A percentile compares a stretch with the other conserved stretches of the same genome.
phyloP scores from a whole-genome alignment of 192 early-diverging fungal genomes.

The Dispira simplex region DNA sequence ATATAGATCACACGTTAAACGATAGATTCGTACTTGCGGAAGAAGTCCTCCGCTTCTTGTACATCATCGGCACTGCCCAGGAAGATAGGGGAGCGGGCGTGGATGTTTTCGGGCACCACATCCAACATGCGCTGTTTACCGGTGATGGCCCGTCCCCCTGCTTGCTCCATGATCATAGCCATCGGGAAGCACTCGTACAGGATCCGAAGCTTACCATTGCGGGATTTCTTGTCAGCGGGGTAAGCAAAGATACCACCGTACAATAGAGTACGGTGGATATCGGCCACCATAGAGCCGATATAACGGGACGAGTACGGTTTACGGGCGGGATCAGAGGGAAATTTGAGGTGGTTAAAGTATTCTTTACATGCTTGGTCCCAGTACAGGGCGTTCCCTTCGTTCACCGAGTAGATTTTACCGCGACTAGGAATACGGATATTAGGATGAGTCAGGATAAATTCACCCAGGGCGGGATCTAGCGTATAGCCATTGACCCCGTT shows the following conservation, averaged over 20 bases:
- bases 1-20: background rate
- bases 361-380: constrained; percentile 75
- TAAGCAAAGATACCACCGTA: constrained; percentile 89
- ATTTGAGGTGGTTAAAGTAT: constrained; percentile 86
- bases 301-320: constrained; percentile 89
- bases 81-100: constrained; percentile 82
- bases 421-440: constrained; percentile 56
- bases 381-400: constrained; percentile 90
- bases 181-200: constrained; percentile 99
- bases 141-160: constrained; percentile 85
- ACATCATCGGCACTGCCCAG: constrained; percentile 86
- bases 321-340: constrained; percentile 49
- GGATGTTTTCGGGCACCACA: constrained; percentile 71
- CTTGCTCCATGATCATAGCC: constrained; percentile 85
- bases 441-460: constrained; percentile 97
- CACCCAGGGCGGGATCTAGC: constrained; percentile 89
- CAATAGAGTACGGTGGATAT: constrained; percentile 89
- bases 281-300: constrained; percentile 97
- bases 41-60: constrained; percentile 63
- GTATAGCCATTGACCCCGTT: constrained; percentile 90
- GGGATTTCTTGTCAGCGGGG: constrained; percentile 60
- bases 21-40: constrained; percentile 25
- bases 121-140: constrained; percentile 73
- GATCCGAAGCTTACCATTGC: constrained; percentile 83
- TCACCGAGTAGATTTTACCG: constrained; percentile 96